Percentiles rank a stretch among this genome's conserved stretches.
phyloP scores from a whole-genome alignment of 257 asterid species.

The Thymus quinquecostatus region DNA sequence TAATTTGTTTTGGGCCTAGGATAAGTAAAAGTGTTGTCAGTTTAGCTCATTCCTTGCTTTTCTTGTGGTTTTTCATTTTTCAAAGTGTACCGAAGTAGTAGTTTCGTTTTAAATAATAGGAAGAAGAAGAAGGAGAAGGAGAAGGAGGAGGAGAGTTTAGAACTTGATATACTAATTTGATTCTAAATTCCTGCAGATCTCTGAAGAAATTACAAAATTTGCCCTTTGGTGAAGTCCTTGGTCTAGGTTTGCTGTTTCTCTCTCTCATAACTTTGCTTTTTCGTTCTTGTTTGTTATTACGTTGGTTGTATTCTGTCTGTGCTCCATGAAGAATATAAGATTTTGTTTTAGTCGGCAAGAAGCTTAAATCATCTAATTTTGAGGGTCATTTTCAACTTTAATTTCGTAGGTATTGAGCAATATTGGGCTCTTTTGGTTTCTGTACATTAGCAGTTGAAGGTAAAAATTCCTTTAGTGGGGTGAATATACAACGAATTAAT shows the following conservation, averaged over 20 bases:
- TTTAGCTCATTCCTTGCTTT: slow-evolving; percentile 27
- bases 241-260: slow-evolving; percentile 34
- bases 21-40: slow-evolving; percentile 21
- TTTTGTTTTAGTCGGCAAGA: background rate
- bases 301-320: slow-evolving; percentile 3
- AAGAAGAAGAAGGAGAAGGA: background rate
- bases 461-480: background rate
- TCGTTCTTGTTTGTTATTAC: slow-evolving; percentile 11
- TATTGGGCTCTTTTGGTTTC: slow-evolving; percentile 8
- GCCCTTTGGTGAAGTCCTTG: slow-evolving; percentile 24
- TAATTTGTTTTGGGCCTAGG: background rate
- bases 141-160: slow-evolving; percentile 9
- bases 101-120: background rate
- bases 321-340: background rate
- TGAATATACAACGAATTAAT: background rate
- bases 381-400: background rate
- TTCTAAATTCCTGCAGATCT: slow-evolving; percentile 41
- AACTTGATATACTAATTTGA: slow-evolving; percentile 6
- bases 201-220: slow-evolving; percentile 32
- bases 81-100: background rate
- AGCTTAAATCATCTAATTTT: background rate
- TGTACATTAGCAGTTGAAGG: background rate
- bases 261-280: slow-evolving; percentile 18
- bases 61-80: background rate
- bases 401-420: slow-evolving; percentile 12